Base-by-base conservation (phyloP, 2,329 filamentous ascomycete genomes). In the Aspergillus neoniger region DNA sequence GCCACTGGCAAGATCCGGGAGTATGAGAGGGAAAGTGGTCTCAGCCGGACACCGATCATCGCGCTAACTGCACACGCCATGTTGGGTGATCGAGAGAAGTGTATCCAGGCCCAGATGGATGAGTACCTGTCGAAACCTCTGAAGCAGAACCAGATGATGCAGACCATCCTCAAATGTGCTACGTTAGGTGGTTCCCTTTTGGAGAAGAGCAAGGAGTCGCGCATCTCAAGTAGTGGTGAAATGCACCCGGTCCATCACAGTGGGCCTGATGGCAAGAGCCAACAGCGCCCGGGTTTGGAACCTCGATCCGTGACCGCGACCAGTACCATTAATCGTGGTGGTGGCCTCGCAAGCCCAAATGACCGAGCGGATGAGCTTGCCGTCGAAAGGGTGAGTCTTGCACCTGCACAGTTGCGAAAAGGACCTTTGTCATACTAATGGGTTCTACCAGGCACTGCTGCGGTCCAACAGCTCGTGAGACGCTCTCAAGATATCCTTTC, bases 101-200 rank as follows among this genome's bases (percentile, higher is more conserved):
- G 95, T 77, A 96, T 99, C 63, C 92, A 96, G 75, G 95, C 94
- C 9, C 92, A 98, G 80, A 99, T 99, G 95, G 95, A 99, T 76
- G 95, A 99, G 77, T 99, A 99, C 74, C 82, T 99, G 44, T 96
- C 94, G 17, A 99, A 99, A 76, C 94, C 94, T 25, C 82, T 98
- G 63, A 96, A 97, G 77, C 94, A 96, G 74, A 97, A 96, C 75
- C 92, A 96, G 76, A 88, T 98, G 72, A 97, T 98, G 71, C 94
- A 98, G 80, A 97, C 93, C 1, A 98, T 99, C 62, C 85, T 98
- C 65, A 96, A 97, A 76, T 98, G 94, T 74, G 94, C 92, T 12
- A 97, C 95, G 4, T 87, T 98, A 36, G 92, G 94, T 60, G 75
- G 75, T 19, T 77, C 75, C 7, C 67, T 79, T 25, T 61, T 77